Percentiles rank a stretch among this genome's conserved stretches.
These are phyloP conservation scores for Pseudogymnoascus sp. DNA, from an alignment of 2,329 filamentous ascomycete genomes.

Conservation along the genomic window DNA sequence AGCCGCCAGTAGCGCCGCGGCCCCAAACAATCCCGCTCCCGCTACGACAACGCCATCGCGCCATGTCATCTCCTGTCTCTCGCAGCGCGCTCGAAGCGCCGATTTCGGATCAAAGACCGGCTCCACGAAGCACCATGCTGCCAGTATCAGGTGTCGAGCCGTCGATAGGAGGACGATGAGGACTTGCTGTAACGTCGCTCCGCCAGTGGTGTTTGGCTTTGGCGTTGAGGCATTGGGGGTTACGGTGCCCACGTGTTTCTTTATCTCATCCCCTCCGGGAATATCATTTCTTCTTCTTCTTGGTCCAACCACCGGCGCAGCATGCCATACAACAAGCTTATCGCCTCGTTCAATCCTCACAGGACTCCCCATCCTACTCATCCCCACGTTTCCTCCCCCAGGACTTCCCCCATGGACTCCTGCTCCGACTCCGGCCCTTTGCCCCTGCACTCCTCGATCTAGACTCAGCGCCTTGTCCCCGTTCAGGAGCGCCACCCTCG, in stretches of 20 bases:
- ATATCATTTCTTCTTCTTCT: neutral
- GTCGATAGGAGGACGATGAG: neutral
- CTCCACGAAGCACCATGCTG: conserved; percentile 23
- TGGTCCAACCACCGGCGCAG: conserved; percentile 6
- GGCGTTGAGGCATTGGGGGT: neutral
- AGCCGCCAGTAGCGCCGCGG: conserved; percentile 20
- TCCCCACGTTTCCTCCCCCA: conserved; percentile 12
- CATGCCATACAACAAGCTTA: conserved; percentile 12
- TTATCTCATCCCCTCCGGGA: neutral
- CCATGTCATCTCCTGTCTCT: conserved; percentile 20
- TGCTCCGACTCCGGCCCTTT: neutral
- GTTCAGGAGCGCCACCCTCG: conserved; percentile 19
- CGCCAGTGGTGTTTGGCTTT: no score
- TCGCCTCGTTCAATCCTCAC: conserved; percentile 10
- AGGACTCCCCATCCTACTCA: conserved; percentile 17
- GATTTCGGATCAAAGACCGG: conserved; percentile 32
- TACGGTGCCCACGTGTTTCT: neutral
- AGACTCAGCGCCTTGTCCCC: conserved; percentile 11
- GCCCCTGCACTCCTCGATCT: conserved; percentile 12
- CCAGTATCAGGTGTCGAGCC: conserved; percentile 22
- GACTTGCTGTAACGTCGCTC: neutral
- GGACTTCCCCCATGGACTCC: conserved; percentile 3
- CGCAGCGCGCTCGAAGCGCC: conserved; percentile 16
- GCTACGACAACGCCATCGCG: conserved; percentile 22
- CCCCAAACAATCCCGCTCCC: conserved; percentile 24